Conservation (phyloP, 208 protist species). For the Leishmania aethiopica region DNA sequence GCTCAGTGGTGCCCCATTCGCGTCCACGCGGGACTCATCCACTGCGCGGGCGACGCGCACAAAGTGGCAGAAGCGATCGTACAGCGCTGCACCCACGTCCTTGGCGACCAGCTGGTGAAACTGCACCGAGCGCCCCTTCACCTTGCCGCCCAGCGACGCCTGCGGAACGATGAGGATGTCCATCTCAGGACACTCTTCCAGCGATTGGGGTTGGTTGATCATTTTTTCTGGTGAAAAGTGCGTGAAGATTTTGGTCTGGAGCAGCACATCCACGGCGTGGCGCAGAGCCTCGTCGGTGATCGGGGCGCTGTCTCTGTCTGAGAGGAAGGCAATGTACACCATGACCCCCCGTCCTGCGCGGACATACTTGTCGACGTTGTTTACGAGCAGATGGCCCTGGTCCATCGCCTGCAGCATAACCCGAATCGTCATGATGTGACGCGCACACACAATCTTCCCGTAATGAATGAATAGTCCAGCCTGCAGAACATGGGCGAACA, state of each 20-base stretch:
- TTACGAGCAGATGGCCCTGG: slow-evolving; percentile 68
- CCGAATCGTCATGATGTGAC: slow-evolving; percentile 60
- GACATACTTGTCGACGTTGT: slow-evolving; percentile 73
- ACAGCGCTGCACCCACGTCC: slow-evolving; percentile 47
- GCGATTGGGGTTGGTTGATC: slow-evolving; percentile 44
- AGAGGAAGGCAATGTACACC: slow-evolving; percentile 81
- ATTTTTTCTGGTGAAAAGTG: slow-evolving; percentile 57
- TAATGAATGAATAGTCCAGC: not conserved
- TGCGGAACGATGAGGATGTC: slow-evolving; percentile 89
- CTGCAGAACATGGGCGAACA: not conserved
- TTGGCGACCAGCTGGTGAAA: slow-evolving; percentile 82
- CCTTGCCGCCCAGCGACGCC: slow-evolving; percentile 84
- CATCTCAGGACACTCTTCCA: slow-evolving; percentile 48
- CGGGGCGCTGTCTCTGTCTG: slow-evolving; percentile 3
- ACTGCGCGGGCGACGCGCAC: slow-evolving; percentile 60
- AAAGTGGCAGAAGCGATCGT: slow-evolving; percentile 63
- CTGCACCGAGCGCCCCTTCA: slow-evolving; percentile 79
- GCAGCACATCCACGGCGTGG: slow-evolving; percentile 48
- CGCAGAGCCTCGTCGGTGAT: slow-evolving; percentile 55
- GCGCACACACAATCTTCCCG: not conserved
- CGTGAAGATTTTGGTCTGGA: slow-evolving; percentile 79
- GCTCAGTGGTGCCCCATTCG: slow-evolving; percentile 47
- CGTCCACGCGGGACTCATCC: slow-evolving; percentile 43
- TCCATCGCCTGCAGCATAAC: slow-evolving; percentile 78
- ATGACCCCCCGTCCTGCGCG: slow-evolving; percentile 61